Percentiles rank a stretch among this genome's conserved stretches.
These are phyloP conservation scores for Talaromyces liani DNA, from an alignment of 495 filamentous ascomycete species.

Conservation along the genomic window DNA sequence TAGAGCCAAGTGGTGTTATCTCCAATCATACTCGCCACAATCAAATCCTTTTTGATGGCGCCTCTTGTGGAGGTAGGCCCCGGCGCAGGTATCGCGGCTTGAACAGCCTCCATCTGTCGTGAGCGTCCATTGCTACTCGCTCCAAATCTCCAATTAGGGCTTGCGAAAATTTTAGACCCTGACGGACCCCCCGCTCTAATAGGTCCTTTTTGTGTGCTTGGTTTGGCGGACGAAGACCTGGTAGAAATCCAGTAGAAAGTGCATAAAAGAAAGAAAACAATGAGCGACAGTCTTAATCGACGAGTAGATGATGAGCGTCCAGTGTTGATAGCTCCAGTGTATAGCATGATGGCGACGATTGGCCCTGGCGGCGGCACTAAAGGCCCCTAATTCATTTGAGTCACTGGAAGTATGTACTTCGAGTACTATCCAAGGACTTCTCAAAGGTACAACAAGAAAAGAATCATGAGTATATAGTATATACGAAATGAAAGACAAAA, in stretches of 20 bases:
- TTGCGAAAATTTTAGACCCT: background rate
- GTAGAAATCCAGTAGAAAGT: background rate
- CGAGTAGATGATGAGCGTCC: background rate
- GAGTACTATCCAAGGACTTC: background rate
- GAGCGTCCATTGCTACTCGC: background rate
- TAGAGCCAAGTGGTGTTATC: slow-evolving; percentile 53
- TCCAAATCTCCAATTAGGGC: background rate
- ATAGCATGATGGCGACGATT: background rate
- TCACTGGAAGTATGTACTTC: background rate
- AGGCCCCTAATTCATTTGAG: background rate
- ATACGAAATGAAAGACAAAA: background rate
- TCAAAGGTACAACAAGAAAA: background rate
- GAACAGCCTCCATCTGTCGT: slow-evolving; percentile 1
- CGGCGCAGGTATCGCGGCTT: slow-evolving; percentile 3
- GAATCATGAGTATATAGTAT: background rate
- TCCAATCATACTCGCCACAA: slow-evolving; percentile 45
- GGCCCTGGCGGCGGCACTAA: background rate
- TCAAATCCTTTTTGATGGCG: slow-evolving; percentile 35
- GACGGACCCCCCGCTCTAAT: background rate
- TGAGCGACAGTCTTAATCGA: background rate
- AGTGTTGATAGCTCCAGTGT: background rate
- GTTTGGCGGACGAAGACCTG: background rate
- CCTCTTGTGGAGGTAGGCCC: background rate
- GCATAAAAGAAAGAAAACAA: background rate
- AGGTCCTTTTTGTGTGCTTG: background rate